Percentiles rank a stretch among this genome's conserved stretches.
Evolutionary conservation across 169 alveolate genomes (phyloP).

Genomic region (Plasmodium coatneyi): DNA sequence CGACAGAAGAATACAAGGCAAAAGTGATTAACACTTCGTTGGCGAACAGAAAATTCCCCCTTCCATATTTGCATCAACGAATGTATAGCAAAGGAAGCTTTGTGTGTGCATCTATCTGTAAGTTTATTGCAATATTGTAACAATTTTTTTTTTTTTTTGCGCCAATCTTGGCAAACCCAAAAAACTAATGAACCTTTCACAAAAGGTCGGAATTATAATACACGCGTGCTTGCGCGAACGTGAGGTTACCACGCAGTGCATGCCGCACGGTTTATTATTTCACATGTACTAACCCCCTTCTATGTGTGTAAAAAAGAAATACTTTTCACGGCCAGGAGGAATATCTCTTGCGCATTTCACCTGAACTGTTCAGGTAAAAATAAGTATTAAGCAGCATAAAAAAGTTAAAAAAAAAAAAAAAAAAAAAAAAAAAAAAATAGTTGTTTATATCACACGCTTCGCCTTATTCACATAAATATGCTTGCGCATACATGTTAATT

Average conservation of each 20-base stretch:
- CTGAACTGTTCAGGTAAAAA: background rate
- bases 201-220: background rate
- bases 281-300: background rate
- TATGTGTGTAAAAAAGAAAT: background rate
- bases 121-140: background rate
- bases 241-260: background rate
- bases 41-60: background rate
- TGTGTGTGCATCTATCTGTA: background rate
- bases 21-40: background rate
- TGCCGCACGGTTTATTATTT: background rate
- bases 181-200: background rate
- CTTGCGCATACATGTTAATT: background rate
- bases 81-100: background rate
- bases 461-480: background rate
- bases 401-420: background rate
- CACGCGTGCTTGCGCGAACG: background rate
- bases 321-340: background rate
- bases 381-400: background rate
- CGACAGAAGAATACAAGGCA: background rate
- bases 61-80: background rate
- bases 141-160: background rate
- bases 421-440: background rate
- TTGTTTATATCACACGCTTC: background rate
- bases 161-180: background rate
- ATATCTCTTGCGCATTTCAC: background rate